Percentiles rank a stretch among this genome's conserved stretches.
Evolutionary conservation across 805 yeast species (phyloP).

Genomic region (Aciculoconidium aculeatum): DNA sequence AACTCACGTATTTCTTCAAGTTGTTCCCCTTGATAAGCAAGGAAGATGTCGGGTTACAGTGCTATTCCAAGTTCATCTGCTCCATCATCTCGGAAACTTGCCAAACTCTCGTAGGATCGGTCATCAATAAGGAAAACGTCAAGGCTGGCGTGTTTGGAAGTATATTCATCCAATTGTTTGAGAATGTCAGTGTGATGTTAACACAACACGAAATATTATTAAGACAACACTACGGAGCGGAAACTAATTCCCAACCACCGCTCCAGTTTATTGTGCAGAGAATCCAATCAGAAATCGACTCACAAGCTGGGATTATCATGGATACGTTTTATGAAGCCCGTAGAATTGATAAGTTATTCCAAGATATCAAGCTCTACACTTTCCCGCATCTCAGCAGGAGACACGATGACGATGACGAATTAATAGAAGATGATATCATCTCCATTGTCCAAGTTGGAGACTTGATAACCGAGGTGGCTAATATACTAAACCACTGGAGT

Average conservation of each 20-base stretch:
- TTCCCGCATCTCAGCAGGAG: constrained; percentile 23
- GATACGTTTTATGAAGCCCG: constrained; percentile 81
- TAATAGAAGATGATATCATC: constrained; percentile 28
- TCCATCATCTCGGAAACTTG: constrained; percentile 76
- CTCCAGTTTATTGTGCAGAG: constrained; percentile 63
- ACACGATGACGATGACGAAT: constrained; percentile 14
- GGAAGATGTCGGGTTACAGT: constrained; percentile 62
- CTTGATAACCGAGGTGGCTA: constrained; percentile 61
- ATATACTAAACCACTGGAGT: constrained; percentile 82
- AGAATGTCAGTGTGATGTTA: constrained; percentile 76
- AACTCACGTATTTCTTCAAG: constrained; percentile 73
- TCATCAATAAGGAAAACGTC: constrained; percentile 12
- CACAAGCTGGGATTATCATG: constrained; percentile 84
- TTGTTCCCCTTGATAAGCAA: constrained; percentile 82
- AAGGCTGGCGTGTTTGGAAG: constrained; percentile 53
- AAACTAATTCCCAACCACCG: constrained; percentile 48
- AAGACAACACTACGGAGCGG: constrained; percentile 48
- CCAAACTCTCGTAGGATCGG: constrained; percentile 52
- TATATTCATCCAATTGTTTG: constrained; percentile 64
- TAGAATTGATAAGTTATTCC: constrained; percentile 48
- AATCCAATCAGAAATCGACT: constrained; percentile 82
- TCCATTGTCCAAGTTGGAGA: constrained; percentile 65
- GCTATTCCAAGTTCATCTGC: constrained; percentile 84
- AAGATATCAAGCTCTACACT: constrained; percentile 48
- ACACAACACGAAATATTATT: constrained; percentile 83